These are phyloP conservation scores for Penicillium sp. DNA, from an alignment of 2,329 filamentous ascomycete species.

Conservation along the genomic window DNA sequence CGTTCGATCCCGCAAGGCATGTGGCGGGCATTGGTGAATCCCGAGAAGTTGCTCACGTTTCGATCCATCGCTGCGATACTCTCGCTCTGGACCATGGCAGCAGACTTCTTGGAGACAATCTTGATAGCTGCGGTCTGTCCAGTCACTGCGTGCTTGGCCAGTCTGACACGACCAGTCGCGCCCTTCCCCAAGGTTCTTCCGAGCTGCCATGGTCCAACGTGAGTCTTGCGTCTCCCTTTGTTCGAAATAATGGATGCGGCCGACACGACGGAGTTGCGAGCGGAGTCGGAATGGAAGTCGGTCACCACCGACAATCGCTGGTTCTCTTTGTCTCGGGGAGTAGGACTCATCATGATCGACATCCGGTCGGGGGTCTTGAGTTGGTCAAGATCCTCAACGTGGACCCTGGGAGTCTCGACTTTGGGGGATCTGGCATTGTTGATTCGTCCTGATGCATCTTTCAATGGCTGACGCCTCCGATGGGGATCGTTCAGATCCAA, in stretches of 20 bases:
- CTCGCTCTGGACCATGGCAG: conserved; percentile 79
- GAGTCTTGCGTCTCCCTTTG: conserved; percentile 65
- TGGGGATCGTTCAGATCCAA: conserved; percentile 21
- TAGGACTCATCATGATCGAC: conserved; percentile 32
- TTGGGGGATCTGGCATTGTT: conserved; percentile 22
- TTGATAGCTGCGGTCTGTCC: conserved; percentile 88
- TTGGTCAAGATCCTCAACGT: conserved; percentile 20
- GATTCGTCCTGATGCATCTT: conserved; percentile 25
- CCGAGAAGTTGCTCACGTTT: conserved; percentile 61
- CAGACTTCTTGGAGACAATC: conserved; percentile 85
- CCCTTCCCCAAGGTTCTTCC: conserved; percentile 88
- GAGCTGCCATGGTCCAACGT: conserved; percentile 92
- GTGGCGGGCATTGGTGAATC: conserved; percentile 64
- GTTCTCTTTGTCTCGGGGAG: conserved; percentile 47
- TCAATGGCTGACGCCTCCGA: conserved; percentile 26
- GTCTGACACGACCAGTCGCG: conserved; percentile 82
- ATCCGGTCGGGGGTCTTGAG: conserved; percentile 31
- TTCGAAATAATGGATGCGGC: conserved; percentile 60
- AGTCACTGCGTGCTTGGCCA: conserved; percentile 79
- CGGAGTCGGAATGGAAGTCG: conserved; percentile 53
- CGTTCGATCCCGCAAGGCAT: conserved; percentile 90
- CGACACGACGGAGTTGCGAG: conserved; percentile 58
- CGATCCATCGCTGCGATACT: conserved; percentile 83
- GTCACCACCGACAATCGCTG: conserved; percentile 59
- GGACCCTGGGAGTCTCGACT: conserved; percentile 18